A percentile compares a stretch with the other conserved stretches of the same genome.
phyloP scores from a whole-genome alignment of 225 moss, liverwort and hornwort genomes.

The Straminergon stramineum region DNA sequence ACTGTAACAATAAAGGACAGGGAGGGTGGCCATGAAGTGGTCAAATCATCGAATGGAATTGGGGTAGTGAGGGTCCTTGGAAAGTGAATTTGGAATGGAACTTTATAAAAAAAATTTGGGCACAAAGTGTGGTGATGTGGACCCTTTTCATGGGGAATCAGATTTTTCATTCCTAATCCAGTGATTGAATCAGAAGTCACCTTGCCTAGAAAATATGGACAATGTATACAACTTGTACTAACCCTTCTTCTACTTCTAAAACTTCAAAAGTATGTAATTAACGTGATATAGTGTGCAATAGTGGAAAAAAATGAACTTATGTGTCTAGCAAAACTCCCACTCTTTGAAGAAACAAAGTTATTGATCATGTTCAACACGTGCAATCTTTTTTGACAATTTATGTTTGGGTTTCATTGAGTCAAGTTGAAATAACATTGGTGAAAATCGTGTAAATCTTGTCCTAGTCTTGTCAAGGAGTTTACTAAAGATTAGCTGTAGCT shows the following conservation, averaged over 20 bases:
- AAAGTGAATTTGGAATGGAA: too few species aligned
- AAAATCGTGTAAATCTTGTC: neutral
- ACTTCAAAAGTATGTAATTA: neutral
- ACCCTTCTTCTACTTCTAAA: neutral
- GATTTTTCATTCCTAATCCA: neutral
- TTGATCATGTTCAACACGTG: neutral
- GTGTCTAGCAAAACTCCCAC: neutral
- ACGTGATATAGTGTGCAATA: neutral
- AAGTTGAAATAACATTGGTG: fast-evolving
- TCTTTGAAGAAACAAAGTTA: fast-evolving
- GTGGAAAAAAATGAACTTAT: neutral
- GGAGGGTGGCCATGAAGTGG: neutral
- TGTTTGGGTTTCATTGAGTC: neutral
- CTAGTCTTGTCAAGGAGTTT: neutral
- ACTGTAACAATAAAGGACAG: neutral
- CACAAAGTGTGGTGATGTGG: neutral
- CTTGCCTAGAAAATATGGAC: too few species aligned
- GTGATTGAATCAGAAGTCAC: neutral
- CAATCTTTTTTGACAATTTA: neutral
- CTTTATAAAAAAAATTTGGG: too few species aligned
- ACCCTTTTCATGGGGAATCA: fast-evolving
- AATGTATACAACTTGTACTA: neutral
- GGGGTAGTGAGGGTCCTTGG: neutral
- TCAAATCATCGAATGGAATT: neutral
- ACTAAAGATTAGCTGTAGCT: neutral